phyloP scores from a whole-genome alignment of 768 basidiomycete genomes.

The Dentipellis fragilis region DNA sequence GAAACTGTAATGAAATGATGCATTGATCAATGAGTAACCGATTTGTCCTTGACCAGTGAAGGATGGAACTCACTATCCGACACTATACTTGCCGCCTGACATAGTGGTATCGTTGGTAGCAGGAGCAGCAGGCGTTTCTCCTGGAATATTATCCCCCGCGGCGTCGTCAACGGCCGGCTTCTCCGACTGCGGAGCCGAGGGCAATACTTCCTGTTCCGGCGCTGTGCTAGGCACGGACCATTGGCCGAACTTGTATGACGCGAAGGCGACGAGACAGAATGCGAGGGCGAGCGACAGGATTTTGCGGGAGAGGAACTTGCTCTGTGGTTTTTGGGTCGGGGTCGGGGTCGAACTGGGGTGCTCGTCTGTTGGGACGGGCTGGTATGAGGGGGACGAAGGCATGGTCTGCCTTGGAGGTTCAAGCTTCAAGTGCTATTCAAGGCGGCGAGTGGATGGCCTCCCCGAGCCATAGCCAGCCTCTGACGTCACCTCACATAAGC shows the following conservation, averaged over 20 bases:
- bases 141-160: not conserved
- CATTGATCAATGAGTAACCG: too few relatives aligned
- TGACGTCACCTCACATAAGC: not conserved
- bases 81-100: conserved; percentile 51
- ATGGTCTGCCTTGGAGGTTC: not conserved
- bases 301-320: not conserved
- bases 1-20: conserved; percentile 34
- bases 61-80: conserved; percentile 60
- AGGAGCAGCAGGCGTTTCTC: not conserved
- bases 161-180: not conserved
- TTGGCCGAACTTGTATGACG: conserved; percentile 8
- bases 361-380: conserved; percentile 8
- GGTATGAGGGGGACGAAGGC: conserved; percentile 3
- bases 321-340: not conserved
- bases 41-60: not conserved
- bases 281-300: conserved; percentile 1
- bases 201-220: not conserved
- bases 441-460: too few relatives aligned
- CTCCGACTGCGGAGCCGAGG: not conserved
- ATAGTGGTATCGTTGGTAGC: conserved; percentile 20
- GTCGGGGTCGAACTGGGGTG: not conserved
- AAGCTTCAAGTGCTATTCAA: not conserved
- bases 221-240: conserved; percentile 6
- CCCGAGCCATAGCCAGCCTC: too few relatives aligned
- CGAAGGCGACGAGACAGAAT: conserved; percentile 5